Base-by-base conservation (phyloP, 2,329 filamentous ascomycete species). In the Didymella exigua region DNA sequence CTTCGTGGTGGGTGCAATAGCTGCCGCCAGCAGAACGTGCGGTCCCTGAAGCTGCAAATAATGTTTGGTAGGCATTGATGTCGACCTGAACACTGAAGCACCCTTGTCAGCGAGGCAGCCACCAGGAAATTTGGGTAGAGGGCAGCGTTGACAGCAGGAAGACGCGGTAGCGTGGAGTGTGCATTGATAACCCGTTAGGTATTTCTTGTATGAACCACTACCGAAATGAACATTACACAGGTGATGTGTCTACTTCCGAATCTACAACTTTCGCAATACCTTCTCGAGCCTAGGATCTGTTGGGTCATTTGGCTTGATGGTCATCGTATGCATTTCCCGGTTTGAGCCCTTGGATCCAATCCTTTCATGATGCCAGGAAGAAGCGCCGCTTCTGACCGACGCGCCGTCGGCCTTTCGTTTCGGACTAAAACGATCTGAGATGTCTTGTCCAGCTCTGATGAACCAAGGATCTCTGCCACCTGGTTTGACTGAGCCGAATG, bases 391-490 rank as follows among this genome's bases (percentile, higher is more conserved):
- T 44, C 56, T 66, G 14, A 70, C 49, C 5, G 71, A 73, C 2
- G 56, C 55, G 10, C 47, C 49, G 18, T 70, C 66, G 4, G 61
- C 47, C 14, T 62, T 64, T 26, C 55, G 48, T 2, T 43, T 45
- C 6, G 48, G 52, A 46, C 60, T 56, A 30, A 74, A 50, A 18
- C 58, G 68, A 27, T 63, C 53, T 40, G 62, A 59, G 36, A 75
- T 30, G 19, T 58, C 44, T 19, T 69, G 63, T 16, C 61, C 57
- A 14, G 68, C 67, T n/a, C 60, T 66, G 41, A 71, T 57, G 56
- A 74, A 74, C 71, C 71, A 74, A 11, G 71, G 71, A 2, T 69
- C 63, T 49, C 56, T 69, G 46, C 63, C 70, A n/a, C 65, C 62
- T 46, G 67, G 72, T 57, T 65, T 70, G 44, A 73, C 69, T 74